A percentile compares a stretch with the other conserved stretches of the same genome.
These are phyloP conservation scores for Colletotrichum phormii DNA, from an alignment of 2,329 filamentous ascomycete genomes.

Conservation along the genomic window DNA sequence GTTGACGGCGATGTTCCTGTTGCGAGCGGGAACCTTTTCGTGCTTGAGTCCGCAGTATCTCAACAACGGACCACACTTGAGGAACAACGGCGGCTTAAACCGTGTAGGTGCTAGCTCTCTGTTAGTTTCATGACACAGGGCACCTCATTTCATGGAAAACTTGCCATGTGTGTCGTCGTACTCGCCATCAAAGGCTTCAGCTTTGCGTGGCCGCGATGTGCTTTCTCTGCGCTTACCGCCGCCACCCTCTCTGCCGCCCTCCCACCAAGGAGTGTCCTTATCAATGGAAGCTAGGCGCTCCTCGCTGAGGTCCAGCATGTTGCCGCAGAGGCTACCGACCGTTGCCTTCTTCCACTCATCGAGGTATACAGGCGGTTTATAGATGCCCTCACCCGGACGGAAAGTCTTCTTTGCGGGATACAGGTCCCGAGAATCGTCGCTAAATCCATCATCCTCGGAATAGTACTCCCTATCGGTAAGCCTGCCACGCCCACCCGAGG, in stretches of 20 bases:
- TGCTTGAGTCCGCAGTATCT: slow-evolving; percentile 87
- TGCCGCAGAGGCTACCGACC: slow-evolving; percentile 68
- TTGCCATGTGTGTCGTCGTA: slow-evolving; percentile 73
- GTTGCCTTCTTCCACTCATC: slow-evolving; percentile 80
- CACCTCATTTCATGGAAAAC: slow-evolving; percentile 34
- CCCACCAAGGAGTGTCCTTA: slow-evolving; percentile 80
- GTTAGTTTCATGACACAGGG: slow-evolving; percentile 1
- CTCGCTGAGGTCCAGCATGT: slow-evolving; percentile 69
- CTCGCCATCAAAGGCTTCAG: slow-evolving; percentile 74
- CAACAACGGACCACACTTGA: slow-evolving; percentile 91
- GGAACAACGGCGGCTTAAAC: slow-evolving; percentile 85
- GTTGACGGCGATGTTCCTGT: slow-evolving; percentile 46
- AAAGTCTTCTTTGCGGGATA: slow-evolving; percentile 43
- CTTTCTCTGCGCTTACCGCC: slow-evolving; percentile 57
- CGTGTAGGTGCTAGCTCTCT: slow-evolving; percentile 66
- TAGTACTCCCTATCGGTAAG: slow-evolving; percentile 39
- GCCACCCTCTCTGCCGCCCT: slow-evolving; percentile 72
- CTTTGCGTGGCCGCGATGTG: slow-evolving; percentile 63
- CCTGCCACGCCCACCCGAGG: slow-evolving; percentile 22
- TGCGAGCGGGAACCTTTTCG: slow-evolving; percentile 62
- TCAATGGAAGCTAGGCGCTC: slow-evolving; percentile 51
- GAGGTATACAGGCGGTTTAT: slow-evolving; percentile 69
- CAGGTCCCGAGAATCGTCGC: slow-evolving; percentile 31
- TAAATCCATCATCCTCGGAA: slow-evolving; percentile 42
- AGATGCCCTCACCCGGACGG: slow-evolving; percentile 65